phyloP scores from a whole-genome alignment of 495 filamentous ascomycete genomes.

The Apiosordaria backusii region DNA sequence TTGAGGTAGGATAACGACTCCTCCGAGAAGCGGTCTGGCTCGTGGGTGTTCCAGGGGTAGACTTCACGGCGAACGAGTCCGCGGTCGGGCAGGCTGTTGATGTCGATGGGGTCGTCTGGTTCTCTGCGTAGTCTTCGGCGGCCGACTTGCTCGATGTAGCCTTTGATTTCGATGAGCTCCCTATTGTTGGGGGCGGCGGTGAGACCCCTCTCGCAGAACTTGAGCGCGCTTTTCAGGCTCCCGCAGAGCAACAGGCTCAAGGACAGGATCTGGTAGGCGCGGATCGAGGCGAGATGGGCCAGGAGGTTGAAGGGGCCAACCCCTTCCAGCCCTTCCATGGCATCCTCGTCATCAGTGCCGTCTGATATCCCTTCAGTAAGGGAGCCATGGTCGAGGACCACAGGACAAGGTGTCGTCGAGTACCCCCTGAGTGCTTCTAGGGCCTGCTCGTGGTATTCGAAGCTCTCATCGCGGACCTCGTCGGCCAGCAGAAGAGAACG shows the following conservation, averaged over 20 bases:
- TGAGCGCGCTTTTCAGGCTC: slow-evolving; percentile 65
- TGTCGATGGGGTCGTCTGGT: slow-evolving; percentile 43
- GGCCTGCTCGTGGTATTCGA: slow-evolving; percentile 62
- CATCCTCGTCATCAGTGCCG: slow-evolving; percentile 32
- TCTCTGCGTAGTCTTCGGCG: slow-evolving; percentile 41
- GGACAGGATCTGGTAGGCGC: slow-evolving; percentile 56
- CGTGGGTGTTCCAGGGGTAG: slow-evolving; percentile 90
- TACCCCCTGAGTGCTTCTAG: slow-evolving; percentile 39
- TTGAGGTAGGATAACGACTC: slow-evolving; percentile 68
- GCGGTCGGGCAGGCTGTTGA: slow-evolving; percentile 60
- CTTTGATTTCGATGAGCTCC: slow-evolving; percentile 45
- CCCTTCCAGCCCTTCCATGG: slow-evolving; percentile 18
- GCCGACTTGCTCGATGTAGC: slow-evolving; percentile 47
- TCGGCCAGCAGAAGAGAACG: slow-evolving; percentile 81
- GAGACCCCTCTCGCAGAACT: slow-evolving; percentile 58
- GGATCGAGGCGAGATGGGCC: slow-evolving; percentile 42
- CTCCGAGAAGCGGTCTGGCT: slow-evolving; percentile 75
- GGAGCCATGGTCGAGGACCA: slow-evolving; percentile 40
- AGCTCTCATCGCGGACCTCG: slow-evolving; percentile 65
- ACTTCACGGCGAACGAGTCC: slow-evolving; percentile 79
- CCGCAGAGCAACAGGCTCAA: slow-evolving; percentile 62
- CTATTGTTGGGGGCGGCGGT: slow-evolving; percentile 39
- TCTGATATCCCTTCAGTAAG: slow-evolving; percentile 38
- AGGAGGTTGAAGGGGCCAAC: slow-evolving; percentile 33
- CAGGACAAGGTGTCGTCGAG: slow-evolving; percentile 29